phyloP scores from a whole-genome alignment of 1,139 yeast genomes.

The Blastobotrys persicus region DNA sequence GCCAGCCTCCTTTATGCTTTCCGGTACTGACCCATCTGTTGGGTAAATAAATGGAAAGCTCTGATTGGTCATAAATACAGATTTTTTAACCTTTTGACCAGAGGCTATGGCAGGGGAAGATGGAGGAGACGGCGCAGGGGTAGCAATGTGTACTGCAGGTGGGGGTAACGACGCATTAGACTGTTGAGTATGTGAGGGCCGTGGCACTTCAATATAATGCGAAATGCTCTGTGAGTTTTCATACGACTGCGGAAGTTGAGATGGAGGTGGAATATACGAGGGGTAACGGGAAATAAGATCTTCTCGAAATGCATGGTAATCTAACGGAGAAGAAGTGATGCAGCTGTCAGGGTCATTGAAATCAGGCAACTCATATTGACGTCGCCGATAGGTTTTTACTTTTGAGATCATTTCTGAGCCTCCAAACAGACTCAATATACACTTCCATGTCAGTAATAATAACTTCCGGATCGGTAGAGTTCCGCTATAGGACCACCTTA shows the following conservation, averaged over 20 bases:
- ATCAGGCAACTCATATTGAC: slow-evolving; percentile 45
- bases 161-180: slow-evolving; percentile 56
- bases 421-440: slow-evolving; percentile 66
- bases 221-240: slow-evolving; percentile 46
- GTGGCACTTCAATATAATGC: slow-evolving; percentile 52
- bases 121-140: slow-evolving; percentile 88
- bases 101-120: slow-evolving; percentile 50
- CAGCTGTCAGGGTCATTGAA: slow-evolving; percentile 27
- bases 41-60: slow-evolving; percentile 82
- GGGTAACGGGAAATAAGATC: slow-evolving; percentile 78
- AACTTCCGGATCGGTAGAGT: slow-evolving; percentile 45
- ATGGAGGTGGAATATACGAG: slow-evolving; percentile 51
- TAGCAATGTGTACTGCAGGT: slow-evolving; percentile 72
- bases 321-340: slow-evolving; percentile 67
- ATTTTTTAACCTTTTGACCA: slow-evolving; percentile 65
- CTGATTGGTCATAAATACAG: slow-evolving; percentile 70
- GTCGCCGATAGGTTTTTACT: slow-evolving; percentile 52
- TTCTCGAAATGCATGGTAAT: slow-evolving; percentile 73
- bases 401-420: slow-evolving; percentile 43
- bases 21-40: slow-evolving; percentile 52
- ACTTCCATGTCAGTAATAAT: slow-evolving; percentile 55
- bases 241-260: slow-evolving; percentile 45
- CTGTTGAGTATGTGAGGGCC: slow-evolving; percentile 55
- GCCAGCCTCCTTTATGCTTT: slow-evolving; percentile 76
- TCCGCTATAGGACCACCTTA: slow-evolving; percentile 54